Evolutionary conservation across 1,284 basidiomycete genomes (phyloP).

Genomic region (Marasmius tenuissimus): DNA sequence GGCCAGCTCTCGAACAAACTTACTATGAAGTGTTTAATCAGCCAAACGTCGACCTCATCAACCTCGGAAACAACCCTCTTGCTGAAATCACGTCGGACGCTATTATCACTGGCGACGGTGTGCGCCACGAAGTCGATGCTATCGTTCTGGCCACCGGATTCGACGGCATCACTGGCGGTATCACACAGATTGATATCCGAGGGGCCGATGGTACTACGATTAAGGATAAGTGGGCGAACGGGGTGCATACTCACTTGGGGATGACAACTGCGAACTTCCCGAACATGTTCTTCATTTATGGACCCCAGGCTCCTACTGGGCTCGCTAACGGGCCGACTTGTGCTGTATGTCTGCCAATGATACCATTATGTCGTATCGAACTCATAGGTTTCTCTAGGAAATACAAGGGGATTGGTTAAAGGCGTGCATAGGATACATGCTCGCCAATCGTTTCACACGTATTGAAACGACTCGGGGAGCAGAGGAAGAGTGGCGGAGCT

Average conservation of each 20-base stretch:
- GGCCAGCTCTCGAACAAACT: neutral
- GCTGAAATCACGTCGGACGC: conserved; percentile 16
- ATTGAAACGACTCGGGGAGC: conserved; percentile 19
- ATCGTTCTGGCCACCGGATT: conserved; percentile 25
- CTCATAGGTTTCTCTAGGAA: conserved; percentile 15
- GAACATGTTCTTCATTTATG: conserved; percentile 27
- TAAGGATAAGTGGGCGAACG: conserved; percentile 21
- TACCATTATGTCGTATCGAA: neutral
- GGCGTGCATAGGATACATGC: conserved; percentile 19
- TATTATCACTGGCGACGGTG: conserved; percentile 17
- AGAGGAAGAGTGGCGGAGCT: conserved; percentile 17
- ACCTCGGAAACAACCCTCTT: conserved; percentile 20
- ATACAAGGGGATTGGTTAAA: conserved; percentile 25
- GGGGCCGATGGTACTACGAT: conserved; percentile 19
- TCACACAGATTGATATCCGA: conserved; percentile 23
- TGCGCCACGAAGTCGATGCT: conserved; percentile 20
- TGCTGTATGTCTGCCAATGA: conserved; percentile 13
- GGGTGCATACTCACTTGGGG: conserved; percentile 22
- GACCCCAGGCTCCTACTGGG: conserved; percentile 23
- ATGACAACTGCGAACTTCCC: conserved; percentile 19
- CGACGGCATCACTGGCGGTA: conserved; percentile 24
- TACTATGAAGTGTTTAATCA: conserved; percentile 24
- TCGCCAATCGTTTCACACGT: conserved; percentile 12
- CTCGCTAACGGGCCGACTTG: conserved; percentile 24
- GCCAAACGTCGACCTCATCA: conserved; percentile 21